Percentiles rank a stretch among this genome's conserved stretches.
These are phyloP conservation scores for Scalesia atractyloides DNA, from an alignment of 129 eudicot genomes.

Conservation along the genomic window DNA sequence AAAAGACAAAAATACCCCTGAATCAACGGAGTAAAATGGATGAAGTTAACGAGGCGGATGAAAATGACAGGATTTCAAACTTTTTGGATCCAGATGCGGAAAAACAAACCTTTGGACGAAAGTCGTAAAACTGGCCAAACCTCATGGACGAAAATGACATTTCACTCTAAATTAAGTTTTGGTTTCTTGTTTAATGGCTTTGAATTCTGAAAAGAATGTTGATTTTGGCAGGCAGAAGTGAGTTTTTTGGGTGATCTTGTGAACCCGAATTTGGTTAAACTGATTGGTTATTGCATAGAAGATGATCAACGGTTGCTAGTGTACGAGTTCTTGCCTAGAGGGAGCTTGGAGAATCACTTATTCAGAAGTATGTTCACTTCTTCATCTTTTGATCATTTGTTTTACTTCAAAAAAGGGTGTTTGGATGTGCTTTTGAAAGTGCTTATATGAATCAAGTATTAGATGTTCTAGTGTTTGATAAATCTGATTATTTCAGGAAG, in stretches of 20 bases:
- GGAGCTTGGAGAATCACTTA: slow-evolving; percentile 95
- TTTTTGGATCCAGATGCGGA: too few species aligned
- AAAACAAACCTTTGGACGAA: too few species aligned
- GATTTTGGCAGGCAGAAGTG: slow-evolving; percentile 82
- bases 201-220: background rate
- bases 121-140: too few species aligned
- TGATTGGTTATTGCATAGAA: slow-evolving; percentile 95
- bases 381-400: slow-evolving; percentile 1
- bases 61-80: too few species aligned
- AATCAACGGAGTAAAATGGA: too few species aligned
- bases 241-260: slow-evolving; percentile 81
- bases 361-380: slow-evolving; percentile 62
- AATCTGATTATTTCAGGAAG: background rate
- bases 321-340: slow-evolving; percentile 92
- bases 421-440: background rate
- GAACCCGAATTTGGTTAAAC: slow-evolving; percentile 88
- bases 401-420: background rate
- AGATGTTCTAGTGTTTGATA: background rate
- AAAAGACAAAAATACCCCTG: too few species aligned
- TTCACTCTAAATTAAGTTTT: too few species aligned
- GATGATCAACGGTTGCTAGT: slow-evolving; percentile 94
- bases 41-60: too few species aligned
- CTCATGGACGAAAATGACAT: too few species aligned
- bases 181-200: background rate
- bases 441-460: background rate